Conservation (phyloP, 371 early-diverging fungal species). For the Mucor racemosus region DNA sequence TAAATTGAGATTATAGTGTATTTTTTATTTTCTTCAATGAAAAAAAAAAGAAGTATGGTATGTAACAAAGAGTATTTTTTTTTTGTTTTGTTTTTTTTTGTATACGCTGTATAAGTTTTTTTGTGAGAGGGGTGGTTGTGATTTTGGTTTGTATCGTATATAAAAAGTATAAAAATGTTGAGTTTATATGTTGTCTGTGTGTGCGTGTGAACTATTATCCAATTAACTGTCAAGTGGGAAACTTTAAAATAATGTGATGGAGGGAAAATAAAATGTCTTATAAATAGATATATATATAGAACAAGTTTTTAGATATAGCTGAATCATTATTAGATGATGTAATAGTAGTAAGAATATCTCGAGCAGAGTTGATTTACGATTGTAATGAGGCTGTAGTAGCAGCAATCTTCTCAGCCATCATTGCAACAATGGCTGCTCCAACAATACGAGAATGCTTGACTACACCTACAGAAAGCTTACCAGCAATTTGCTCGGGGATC, state of each 20-base stretch:
- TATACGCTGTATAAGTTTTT: no score
- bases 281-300: not conserved
- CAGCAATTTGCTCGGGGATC: constrained; percentile 76
- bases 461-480: constrained; percentile 64
- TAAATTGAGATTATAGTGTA: no score
- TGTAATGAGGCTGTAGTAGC: constrained; percentile 9
- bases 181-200: not conserved
- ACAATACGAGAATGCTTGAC: constrained; percentile 82
- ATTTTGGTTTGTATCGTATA: not conserved
- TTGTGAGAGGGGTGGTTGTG: not conserved
- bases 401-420: constrained; percentile 66
- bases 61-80: no score
- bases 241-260: not conserved
- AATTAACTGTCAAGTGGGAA: not conserved
- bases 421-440: constrained; percentile 86
- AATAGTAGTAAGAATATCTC: no score
- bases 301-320: not conserved
- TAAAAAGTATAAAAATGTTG: no score
- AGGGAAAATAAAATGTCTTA: not conserved
- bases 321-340: not conserved
- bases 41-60: no score
- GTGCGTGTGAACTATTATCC: not conserved
- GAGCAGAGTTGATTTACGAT: not conserved
- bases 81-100: no score
- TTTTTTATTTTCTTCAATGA: no score